These are phyloP conservation scores for Penicillium cinerascens DNA, from an alignment of 495 filamentous ascomycete genomes.

Conservation along the genomic window DNA sequence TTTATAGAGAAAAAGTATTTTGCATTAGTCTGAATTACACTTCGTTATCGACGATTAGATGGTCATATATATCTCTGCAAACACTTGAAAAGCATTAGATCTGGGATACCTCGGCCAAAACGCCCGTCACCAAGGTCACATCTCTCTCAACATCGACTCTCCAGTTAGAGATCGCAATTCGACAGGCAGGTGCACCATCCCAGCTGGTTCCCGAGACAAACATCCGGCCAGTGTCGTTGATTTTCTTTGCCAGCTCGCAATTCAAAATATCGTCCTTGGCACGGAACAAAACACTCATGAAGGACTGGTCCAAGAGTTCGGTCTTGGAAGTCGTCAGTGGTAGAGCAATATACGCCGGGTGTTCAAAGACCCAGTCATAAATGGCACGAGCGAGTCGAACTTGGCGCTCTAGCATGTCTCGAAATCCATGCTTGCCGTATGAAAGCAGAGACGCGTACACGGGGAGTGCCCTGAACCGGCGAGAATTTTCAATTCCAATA, in stretches of 20 bases:
- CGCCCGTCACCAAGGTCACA: slow-evolving; percentile 32
- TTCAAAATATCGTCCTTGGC: slow-evolving; percentile 70
- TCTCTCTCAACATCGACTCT: slow-evolving; percentile 42
- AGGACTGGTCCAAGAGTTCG: slow-evolving; percentile 48
- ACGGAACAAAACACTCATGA: slow-evolving; percentile 76
- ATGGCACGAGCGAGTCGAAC: slow-evolving; percentile 66
- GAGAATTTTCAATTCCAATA: slow-evolving; percentile 86
- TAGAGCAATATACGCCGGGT: slow-evolving; percentile 62
- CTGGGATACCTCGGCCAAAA: slow-evolving; percentile 31
- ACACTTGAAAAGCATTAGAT: neutral
- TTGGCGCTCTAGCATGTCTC: slow-evolving; percentile 67
- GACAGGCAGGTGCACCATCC: slow-evolving; percentile 64
- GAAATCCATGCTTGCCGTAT: slow-evolving; percentile 69
- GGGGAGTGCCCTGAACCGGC: slow-evolving; percentile 83
- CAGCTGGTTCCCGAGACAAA: slow-evolving; percentile 82
- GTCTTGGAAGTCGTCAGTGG: slow-evolving; percentile 40
- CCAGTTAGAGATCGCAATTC: slow-evolving; percentile 87
- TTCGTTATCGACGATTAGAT: neutral
- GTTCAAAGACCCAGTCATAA: slow-evolving; percentile 56
- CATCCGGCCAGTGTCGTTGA: slow-evolving; percentile 71
- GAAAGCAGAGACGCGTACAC: slow-evolving; percentile 78
- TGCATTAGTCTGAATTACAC: neutral
- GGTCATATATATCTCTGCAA: neutral
- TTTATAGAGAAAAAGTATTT: neutral
- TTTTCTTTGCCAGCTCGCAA: slow-evolving; percentile 56